Conservation (phyloP, 768 basidiomycete species). For the Panellus pusillus region DNA sequence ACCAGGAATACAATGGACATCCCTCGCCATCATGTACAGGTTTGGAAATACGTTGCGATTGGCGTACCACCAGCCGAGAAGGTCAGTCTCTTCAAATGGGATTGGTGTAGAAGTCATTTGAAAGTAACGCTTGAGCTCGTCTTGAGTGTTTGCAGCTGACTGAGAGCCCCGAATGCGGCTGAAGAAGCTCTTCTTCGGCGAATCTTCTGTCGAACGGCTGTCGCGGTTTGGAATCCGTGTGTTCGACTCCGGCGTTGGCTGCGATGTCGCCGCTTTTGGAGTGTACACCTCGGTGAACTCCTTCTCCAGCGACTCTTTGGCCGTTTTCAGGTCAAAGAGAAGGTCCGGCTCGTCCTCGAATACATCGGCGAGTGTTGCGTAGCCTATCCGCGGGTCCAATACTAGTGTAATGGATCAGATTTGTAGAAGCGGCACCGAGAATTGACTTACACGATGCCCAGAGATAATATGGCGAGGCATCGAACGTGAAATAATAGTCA, state of each 20-base stretch:
- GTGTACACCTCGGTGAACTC: not conserved
- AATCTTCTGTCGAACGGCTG: not conserved
- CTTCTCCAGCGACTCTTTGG: not conserved
- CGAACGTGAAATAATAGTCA: constrained; percentile 21
- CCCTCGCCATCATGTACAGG: constrained; percentile 2
- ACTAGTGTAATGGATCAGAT: too few relatives aligned
- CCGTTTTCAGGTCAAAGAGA: not conserved
- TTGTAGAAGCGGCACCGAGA: too few relatives aligned
- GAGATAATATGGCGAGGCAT: constrained; percentile 19
- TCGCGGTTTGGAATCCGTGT: not conserved
- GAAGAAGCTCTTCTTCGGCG: constrained; percentile 9
- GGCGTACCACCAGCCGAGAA: constrained; percentile 3
- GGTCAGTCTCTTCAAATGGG: not conserved
- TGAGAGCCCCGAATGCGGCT: not conserved
- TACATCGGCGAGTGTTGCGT: constrained; percentile 10
- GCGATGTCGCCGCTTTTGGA: not conserved
- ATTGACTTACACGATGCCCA: constrained; percentile 11
- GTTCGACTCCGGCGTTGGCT: not conserved
- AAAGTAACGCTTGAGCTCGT: constrained; percentile 10
- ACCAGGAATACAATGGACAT: constrained; percentile 5
- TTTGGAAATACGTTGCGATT: constrained; percentile 1
- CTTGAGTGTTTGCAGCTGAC: not conserved
- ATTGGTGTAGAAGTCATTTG: not conserved
- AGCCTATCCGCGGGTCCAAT: constrained; percentile 8
- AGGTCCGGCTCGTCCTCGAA: constrained; percentile 10